phyloP scores from a whole-genome alignment of 371 early-diverging fungal genomes.

The Apophysomyces sp. region DNA sequence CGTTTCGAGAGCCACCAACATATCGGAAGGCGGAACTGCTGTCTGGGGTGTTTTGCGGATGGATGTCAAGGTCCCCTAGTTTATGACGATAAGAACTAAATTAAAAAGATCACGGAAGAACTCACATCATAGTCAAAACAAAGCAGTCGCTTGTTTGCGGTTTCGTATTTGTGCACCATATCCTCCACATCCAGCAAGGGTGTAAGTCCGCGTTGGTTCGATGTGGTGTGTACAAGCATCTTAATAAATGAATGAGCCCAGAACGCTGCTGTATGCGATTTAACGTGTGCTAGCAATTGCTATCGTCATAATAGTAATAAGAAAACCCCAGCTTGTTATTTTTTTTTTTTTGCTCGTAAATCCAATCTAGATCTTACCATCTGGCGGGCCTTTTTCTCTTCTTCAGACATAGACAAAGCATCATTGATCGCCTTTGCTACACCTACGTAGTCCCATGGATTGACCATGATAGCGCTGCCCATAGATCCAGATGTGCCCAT shows the following conservation, averaged over 20 bases:
- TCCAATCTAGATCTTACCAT: conserved; percentile 39
- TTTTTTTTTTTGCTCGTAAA: conserved; percentile 1
- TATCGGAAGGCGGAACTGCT: conserved; percentile 64
- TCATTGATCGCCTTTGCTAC: conserved; percentile 91
- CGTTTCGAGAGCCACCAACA: conserved; percentile 61
- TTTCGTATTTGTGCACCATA: conserved; percentile 48
- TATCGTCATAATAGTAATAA: conserved; percentile 15
- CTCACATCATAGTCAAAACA: conserved; percentile 89
- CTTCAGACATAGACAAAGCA: conserved; percentile 80
- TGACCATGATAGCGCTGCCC: conserved; percentile 89
- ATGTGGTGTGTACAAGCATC: conserved; percentile 45
- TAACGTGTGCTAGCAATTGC: conserved; percentile 87
- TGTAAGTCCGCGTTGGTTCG: conserved; percentile 66
- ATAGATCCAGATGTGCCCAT: conserved; percentile 96
- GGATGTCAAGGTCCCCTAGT: conserved; percentile 80
- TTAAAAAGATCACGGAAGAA: not conserved
- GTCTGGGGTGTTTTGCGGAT: conserved; percentile 69
- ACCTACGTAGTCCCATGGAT: conserved; percentile 97
- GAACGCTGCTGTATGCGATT: conserved; percentile 84
- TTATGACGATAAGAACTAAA: not conserved
- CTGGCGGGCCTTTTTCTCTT: conserved; percentile 81
- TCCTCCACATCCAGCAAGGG: conserved; percentile 59
- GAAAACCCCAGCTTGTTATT: not conserved
- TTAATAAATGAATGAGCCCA: conserved; percentile 91
- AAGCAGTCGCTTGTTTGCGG: conserved; percentile 65